Base-by-base conservation (phyloP, 208 protist species). In the Leishmania major region DNA sequence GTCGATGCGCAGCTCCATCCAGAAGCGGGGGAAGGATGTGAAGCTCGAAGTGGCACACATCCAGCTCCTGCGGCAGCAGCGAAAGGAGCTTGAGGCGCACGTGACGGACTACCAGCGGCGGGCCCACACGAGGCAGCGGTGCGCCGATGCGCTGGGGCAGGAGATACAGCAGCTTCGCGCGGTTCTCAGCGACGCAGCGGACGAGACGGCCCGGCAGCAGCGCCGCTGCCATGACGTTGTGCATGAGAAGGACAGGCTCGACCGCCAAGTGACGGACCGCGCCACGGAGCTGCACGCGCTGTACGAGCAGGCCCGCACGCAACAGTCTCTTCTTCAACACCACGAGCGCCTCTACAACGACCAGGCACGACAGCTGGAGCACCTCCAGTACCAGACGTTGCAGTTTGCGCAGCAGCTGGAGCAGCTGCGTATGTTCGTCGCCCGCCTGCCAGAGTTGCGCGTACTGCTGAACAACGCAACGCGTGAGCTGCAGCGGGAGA, bases 261-360 rank as follows among this genome's bases (percentile, higher is more conserved):
- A 89, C 62, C 91, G 90, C 53, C 96, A 99, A 83, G 91, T 99
- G n/a, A 98, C 99, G 62, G 80, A 95, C 69, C 90, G 98, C 43
- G 96, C 99, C 70, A 94, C 98, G 83, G 98, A 99, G 89, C 90
- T 99, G 25, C 90, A 93, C 67, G 73, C 90, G 67, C 84, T 99
- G 15, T 99, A 99, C 87, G 98, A 99, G 79, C 98, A 98, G 83
- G 96, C 99, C n/a, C 97, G 95, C 80, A 96, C 99, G 35, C 97
- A 99, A 82, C 89, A 98, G 85, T 88, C 92, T 22, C 94, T 95
- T 47, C 89, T 99, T 7, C 88, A 93, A 79, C 99, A 99, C 77
- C 98, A 98, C 62, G 98, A 99, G 87, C 80, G 87, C 22, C 91
- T 99, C 83, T 99, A 99, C 89, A 80, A 80, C 11, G 95, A 99